Conservation (phyloP, 768 basidiomycete genomes). For the Leucocoprinus leucothites region DNA sequence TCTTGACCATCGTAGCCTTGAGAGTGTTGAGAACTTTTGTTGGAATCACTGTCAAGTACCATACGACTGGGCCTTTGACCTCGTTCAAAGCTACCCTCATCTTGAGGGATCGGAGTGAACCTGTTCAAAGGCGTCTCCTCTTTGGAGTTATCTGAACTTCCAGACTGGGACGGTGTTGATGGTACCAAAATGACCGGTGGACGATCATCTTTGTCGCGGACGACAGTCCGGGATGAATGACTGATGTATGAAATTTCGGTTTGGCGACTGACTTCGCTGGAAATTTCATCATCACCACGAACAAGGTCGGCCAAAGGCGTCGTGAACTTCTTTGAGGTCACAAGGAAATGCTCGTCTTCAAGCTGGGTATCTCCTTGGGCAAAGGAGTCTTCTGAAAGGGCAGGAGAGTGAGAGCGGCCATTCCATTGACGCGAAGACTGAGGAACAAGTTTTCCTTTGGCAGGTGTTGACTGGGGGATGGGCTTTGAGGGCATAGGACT, state of each 20-base stretch:
- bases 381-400: slow-evolving; percentile 61
- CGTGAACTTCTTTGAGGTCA: slow-evolving; percentile 46
- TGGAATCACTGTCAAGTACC: slow-evolving; percentile 18
- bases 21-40: slow-evolving; percentile 19
- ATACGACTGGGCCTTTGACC: slow-evolving; percentile 4
- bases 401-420: slow-evolving; percentile 14
- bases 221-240: not conserved
- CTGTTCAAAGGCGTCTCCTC: not conserved
- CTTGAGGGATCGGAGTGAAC: slow-evolving; percentile 14
- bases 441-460: slow-evolving; percentile 15
- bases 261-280: not conserved
- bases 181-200: slow-evolving; percentile 37
- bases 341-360: slow-evolving; percentile 42
- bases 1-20: slow-evolving; percentile 11
- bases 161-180: slow-evolving; percentile 50
- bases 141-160: slow-evolving; percentile 17
- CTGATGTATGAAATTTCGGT: not conserved
- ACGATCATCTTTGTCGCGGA: slow-evolving; percentile 10
- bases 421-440: slow-evolving; percentile 5
- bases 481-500: slow-evolving; percentile 8
- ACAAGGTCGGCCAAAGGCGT: slow-evolving; percentile 59
- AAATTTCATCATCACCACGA: slow-evolving; percentile 20
- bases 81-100: slow-evolving; percentile 12
- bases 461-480: not conserved
- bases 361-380: slow-evolving; percentile 48